Evolutionary conservation across 2,329 filamentous ascomycete species (phyloP), one percentile per base, ranked within the genome.

Genomic region (Aspergillus terreus): DNA sequence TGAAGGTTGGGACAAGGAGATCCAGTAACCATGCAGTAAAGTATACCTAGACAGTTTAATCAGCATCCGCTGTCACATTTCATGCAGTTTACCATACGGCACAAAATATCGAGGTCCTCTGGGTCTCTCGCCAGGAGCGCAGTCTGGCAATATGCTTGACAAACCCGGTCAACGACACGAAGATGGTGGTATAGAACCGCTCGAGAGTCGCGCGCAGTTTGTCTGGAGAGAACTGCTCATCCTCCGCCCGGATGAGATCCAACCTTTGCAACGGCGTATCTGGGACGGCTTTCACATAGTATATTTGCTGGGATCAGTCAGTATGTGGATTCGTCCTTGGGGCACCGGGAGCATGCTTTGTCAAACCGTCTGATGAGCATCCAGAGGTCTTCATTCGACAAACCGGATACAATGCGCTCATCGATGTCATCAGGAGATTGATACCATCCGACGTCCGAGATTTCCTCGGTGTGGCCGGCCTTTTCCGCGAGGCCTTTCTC

Each of bases 211-310:
- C 82, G 10, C 90, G 80, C 42, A 95, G 75, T 71, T 94, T 94
- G 63, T 94, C 89, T 0, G 90, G 89, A 0, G 87, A 89, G 67
- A 94, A 94, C 51, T 92, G 87, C 58, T 94, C 89, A 49, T 92
- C 85, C 36, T 91, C 86, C 4, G 88, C 85, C 50, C 90, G 86
- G 59, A 91, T 90, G 52, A 95, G 78, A 67, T 95, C 90, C 35
- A 95, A 74, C 12, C 84, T 82, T 5, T 86, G 87, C 1, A 87
- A 79, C 1, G 82, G 78, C 6, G 82, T 70, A 44, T 78, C 68
- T 0, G 79, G 72, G 7, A 85, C 82, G 25, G 86, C 83, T 66
- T 88, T 90, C 59, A 94, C 87, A 71, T 83, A 79, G 65, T 84
- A 84, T 67, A 84, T 81, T 81, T 84, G 82, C 81, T 80, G 46